A percentile compares a stretch with the other conserved stretches of the same genome.
Evolutionary conservation across 169 alveolate species (phyloP).

Genomic region (Plasmodium gonderi): DNA sequence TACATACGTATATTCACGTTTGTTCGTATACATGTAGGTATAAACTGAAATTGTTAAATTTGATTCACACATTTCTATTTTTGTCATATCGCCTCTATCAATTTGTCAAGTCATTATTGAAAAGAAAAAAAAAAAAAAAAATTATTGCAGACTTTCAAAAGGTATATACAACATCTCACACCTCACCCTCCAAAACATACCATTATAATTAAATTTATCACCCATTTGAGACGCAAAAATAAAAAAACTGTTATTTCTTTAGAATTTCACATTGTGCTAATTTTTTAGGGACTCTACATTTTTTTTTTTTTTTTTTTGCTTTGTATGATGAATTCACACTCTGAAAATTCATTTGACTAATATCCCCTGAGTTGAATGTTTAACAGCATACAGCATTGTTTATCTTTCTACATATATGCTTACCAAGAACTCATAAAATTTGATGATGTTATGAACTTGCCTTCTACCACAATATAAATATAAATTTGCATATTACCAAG

Average conservation of each 20-base stretch:
- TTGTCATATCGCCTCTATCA: background rate
- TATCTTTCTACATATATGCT: background rate
- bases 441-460: conserved; percentile 15
- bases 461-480: background rate
- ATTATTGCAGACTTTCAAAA: too few species aligned
- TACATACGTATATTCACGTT: background rate
- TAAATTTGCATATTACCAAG: background rate
- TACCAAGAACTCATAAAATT: background rate
- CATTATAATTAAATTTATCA: too few species aligned
- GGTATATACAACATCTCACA: too few species aligned
- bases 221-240: too few species aligned
- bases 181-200: too few species aligned
- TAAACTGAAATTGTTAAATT: background rate
- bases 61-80: background rate
- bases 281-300: background rate
- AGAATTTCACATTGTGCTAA: background rate
- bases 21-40: too few species aligned
- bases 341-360: background rate
- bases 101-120: background rate
- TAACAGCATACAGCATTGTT: background rate
- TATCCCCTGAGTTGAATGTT: background rate
- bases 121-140: background rate
- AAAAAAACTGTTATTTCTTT: background rate
- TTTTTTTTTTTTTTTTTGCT: background rate
- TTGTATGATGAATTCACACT: background rate